Conservation (phyloP, 2,329 filamentous ascomycete species). For the Leptographium wingfieldii region DNA sequence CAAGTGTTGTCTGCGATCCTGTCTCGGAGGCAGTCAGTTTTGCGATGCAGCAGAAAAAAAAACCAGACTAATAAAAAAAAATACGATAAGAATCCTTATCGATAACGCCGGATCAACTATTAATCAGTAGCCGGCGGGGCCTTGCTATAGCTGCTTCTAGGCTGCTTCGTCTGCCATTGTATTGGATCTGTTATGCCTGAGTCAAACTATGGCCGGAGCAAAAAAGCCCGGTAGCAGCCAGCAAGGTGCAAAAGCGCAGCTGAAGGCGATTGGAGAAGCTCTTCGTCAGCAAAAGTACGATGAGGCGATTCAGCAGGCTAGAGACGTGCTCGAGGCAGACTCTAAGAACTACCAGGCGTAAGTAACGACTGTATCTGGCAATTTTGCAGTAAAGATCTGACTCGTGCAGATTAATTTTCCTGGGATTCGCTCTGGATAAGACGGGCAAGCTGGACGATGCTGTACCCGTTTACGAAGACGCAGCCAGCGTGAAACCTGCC, state of each 20-base stretch:
- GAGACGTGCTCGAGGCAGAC: conserved; percentile 58
- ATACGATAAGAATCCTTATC: background rate
- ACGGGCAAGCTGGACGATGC: conserved; percentile 58
- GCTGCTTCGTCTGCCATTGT: background rate
- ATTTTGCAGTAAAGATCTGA: background rate
- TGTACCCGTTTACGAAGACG: conserved; percentile 62
- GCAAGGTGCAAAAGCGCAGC: conserved; percentile 52
- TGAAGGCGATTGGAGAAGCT: conserved; percentile 71
- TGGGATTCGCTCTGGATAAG: conserved; percentile 76
- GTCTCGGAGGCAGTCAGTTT: background rate
- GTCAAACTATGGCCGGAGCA: conserved; percentile 7
- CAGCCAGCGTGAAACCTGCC: conserved; percentile 55
- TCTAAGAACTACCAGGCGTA: conserved; percentile 72
- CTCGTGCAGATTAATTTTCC: conserved; percentile 50
- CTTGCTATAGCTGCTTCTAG: background rate
- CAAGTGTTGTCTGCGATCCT: background rate
- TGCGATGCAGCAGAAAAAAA: background rate
- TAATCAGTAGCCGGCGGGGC: background rate
- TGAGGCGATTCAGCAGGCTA: conserved; percentile 57
- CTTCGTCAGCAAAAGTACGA: conserved; percentile 70
- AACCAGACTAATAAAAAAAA: background rate
- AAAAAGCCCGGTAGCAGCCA: conserved; percentile 22
- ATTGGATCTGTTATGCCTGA: background rate
- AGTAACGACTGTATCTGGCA: conserved; percentile 16
- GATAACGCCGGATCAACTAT: conserved; percentile 2